These are phyloP conservation scores for Solanum chaucha DNA, from an alignment of 257 asterid species.

Conservation along the genomic window DNA sequence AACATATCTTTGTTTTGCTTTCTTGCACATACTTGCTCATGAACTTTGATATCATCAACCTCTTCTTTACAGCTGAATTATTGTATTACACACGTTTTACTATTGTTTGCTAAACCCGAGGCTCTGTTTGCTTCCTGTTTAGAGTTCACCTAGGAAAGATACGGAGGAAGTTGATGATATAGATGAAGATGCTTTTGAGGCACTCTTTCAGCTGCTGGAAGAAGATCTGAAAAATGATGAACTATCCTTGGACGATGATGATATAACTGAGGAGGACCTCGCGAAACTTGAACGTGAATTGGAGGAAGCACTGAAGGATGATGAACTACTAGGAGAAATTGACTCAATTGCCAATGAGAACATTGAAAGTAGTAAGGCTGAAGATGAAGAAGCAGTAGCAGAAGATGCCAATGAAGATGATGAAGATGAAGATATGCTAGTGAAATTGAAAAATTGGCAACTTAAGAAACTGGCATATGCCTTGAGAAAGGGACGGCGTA, in stretches of 20 bases:
- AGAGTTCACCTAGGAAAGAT: constrained; percentile 15
- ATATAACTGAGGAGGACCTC: constrained; percentile 71
- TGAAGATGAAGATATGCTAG: constrained; percentile 15
- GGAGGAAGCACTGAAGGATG: constrained; percentile 81
- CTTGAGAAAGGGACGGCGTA: constrained; percentile 78
- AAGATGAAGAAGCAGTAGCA: constrained; percentile 17
- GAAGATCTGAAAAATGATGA: constrained; percentile 84
- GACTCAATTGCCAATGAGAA: constrained; percentile 23
- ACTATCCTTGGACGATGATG: constrained; percentile 32
- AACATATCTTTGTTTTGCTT: neutral
- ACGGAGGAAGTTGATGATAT: constrained; percentile 39
- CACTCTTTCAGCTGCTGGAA: constrained; percentile 75
- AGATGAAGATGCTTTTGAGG: constrained; percentile 92
- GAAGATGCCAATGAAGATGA: constrained; percentile 29
- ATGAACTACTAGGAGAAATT: constrained; percentile 50
- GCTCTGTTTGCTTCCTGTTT: constrained; percentile 19
- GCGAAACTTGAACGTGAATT: constrained; percentile 70
- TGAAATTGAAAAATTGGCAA: constrained; percentile 78
- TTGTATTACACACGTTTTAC: neutral
- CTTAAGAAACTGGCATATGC: constrained; percentile 75
- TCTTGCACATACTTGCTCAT: neutral
- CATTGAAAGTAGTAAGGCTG: constrained; percentile 16
- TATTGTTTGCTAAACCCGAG: neutral
- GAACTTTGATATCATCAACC: neutral
- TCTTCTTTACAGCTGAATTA: neutral